These are phyloP conservation scores for Chamaenerion angustifolium DNA, from an alignment of 345 rosid genomes.

Conservation along the genomic window DNA sequence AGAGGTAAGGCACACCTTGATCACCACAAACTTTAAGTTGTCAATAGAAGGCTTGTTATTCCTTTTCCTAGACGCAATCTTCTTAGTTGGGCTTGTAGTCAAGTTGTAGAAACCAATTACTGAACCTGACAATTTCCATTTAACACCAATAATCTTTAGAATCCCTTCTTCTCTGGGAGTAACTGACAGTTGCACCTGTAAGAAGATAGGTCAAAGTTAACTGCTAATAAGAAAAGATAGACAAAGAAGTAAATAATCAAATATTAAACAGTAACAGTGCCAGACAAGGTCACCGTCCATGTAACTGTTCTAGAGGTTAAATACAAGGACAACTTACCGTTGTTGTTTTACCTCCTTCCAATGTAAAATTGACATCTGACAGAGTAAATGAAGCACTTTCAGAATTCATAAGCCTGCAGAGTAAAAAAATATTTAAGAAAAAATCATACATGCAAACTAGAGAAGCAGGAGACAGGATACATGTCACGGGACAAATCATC, in stretches of 20 bases:
- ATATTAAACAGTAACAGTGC: too few relatives aligned
- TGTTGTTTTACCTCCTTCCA: conserved; percentile 51
- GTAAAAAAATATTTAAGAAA: conserved; percentile 11
- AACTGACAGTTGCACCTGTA: conserved; percentile 75
- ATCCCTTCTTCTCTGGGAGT: conserved; percentile 76
- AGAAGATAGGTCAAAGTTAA: conserved; percentile 1
- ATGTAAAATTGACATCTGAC: conserved; percentile 49
- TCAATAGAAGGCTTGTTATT: conserved; percentile 35
- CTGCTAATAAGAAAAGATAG: too few relatives aligned
- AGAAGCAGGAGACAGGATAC: not conserved
- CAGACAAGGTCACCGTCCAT: too few relatives aligned
- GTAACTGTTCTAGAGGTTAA: too few relatives aligned
- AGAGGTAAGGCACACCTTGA: conserved; percentile 46
- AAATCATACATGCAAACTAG: conserved; percentile 6
- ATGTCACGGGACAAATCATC: not conserved
- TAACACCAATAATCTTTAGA: conserved; percentile 75
- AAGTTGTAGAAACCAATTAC: conserved; percentile 60
- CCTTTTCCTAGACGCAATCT: conserved; percentile 38
- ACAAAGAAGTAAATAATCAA: too few relatives aligned
- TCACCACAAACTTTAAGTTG: conserved; percentile 63
- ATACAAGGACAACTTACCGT: conserved; percentile 34
- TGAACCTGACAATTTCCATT: conserved; percentile 84
- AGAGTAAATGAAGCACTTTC: conserved; percentile 38
- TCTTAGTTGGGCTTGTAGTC: conserved; percentile 30
- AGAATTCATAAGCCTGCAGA: conserved; percentile 38